Conservation (phyloP, 176 grass and related monocot species). For the Luzula sylvatica region DNA sequence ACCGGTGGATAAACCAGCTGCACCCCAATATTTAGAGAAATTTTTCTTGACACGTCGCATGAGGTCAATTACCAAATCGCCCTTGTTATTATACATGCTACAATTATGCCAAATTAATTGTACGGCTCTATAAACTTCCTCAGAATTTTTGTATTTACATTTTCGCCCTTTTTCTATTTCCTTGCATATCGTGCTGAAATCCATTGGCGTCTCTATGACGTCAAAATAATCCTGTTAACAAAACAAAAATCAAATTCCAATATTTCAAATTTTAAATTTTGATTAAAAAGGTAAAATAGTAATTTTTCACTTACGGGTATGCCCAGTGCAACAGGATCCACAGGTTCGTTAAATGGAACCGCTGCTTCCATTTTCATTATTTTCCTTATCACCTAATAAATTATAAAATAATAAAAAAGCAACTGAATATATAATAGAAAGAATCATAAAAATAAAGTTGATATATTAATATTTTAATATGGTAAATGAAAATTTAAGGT, state of each 20-base stretch:
- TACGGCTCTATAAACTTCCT: conserved; percentile 80
- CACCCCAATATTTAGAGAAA: conserved; percentile 87
- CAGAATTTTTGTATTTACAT: conserved; percentile 89
- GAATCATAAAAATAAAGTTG: not conserved
- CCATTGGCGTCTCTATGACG: conserved; percentile 94
- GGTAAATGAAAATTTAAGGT: not conserved
- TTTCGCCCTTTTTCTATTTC: conserved; percentile 61
- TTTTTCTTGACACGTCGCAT: conserved; percentile 98
- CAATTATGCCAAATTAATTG: conserved; percentile 96
- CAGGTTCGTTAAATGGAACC: conserved; percentile 78
- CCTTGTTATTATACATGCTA: conserved; percentile 90
- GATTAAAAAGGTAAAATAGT: not conserved
- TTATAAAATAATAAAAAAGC: conserved; percentile 6
- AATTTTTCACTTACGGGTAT: conserved; percentile 75
- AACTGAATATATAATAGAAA: not conserved
- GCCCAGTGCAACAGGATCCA: conserved; percentile 72
- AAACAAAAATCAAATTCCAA: not conserved
- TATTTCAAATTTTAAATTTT: not conserved
- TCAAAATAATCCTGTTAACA: conserved; percentile 82
- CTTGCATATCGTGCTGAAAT: conserved; percentile 93
- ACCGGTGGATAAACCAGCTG: conserved; percentile 52
- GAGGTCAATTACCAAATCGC: conserved; percentile 91
- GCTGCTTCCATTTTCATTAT: conserved; percentile 93
- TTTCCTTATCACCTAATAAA: conserved; percentile 74
- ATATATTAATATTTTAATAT: no score